Base-by-base conservation (phyloP, 176 grass and related monocot genomes). In the Bothriochloa decipiens region DNA sequence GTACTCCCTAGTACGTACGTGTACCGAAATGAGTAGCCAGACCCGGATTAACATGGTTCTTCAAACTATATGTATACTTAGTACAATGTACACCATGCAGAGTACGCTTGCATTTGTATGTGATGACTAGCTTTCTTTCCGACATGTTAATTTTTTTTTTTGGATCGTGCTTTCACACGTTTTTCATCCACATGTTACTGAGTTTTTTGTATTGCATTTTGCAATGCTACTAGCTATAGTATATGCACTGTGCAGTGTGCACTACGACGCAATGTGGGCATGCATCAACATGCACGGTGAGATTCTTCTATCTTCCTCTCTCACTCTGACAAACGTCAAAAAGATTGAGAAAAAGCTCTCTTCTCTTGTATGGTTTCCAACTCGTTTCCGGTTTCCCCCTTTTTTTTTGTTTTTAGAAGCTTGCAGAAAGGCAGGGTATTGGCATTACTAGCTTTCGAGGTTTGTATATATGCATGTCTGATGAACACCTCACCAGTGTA, bases 291-390 rank as follows among this genome's bases (percentile, higher is more conserved):
- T 76, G 47, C 47, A 77, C 29, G 28, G 29, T 47, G 73, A 62
- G 73, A 58, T 68, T 86, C 36, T 45, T 75, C n/a, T 65, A 57
- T 57, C 20, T 58, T 11, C 8, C 55, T 57, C 53, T 22, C 55
- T 78, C 55, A 26, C 29, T 15, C 75, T 90, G 89, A 78, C 80
- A 83, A 84, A 77, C 79, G 62, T 64, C 37, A 40, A 82, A 79
- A 82, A 15, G 13, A 65, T 32, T 23, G 13, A 6, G n/a, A 0
- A 27, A 13, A 23, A 62, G 5, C 11, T 7, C 29, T 87, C 80
- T 70, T 47, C 0, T 53, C 7, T 8, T n/a, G 20, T 37, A 20
- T 62, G 15, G 69, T 87, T 78, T 77, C 16, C 20, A 57, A 64
- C 32, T 42, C 33, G 43, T 57, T 9, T 32, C 29, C 29, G 25